Evolutionary conservation across 768 basidiomycete genomes (phyloP), one percentile per base, ranked within the genome.

Genomic region (Suillus sp.): DNA sequence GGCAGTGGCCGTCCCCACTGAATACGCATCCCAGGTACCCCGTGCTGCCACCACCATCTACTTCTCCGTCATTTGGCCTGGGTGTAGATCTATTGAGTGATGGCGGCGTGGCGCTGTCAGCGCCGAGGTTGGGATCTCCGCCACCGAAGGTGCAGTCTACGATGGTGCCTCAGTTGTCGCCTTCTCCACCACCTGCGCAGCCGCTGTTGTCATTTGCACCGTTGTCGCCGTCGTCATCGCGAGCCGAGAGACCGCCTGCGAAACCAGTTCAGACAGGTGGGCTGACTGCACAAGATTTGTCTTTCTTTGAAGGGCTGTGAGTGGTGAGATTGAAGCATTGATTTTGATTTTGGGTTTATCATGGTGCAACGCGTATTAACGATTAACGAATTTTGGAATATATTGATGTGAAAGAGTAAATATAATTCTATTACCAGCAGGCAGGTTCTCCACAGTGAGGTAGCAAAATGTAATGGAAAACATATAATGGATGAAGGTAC

Each of bases 251-350:
- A 30, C 67, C 67, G 30, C 27, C 64, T 16, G 38, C 62, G 30
- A 66, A 72, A 55, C 65, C 73, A 51, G 71, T 55, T 60, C 67
- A 66, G 70, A 75, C 69, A n/a, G 85, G 86, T 14, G 89, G 88
- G 4, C 73, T 94, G 57, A 90, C 89, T 4, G 92, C 91, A 2
- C 90, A 92, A 75, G 93, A 94, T 81, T 73, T 94, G 59, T 92
- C 89, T 20, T 95, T 95, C 74, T 95, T 95, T 72, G 93, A 95
- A 75, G 89, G 91, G 40, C 69, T 90, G 37, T 91, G 73, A 73
- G 16, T 37, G 37, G 58, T 54, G 51, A 30, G n/a, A 53, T 11
- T 30, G 60, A 53, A 63, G 40, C 47, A 63, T 37, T 10, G 1
- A 2, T 25, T 2, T 34, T 20, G 42, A 3, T 22, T 7, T 38